These are phyloP conservation scores for Fraxinus nigra DNA, from an alignment of 305 asterid species.

Conservation along the genomic window DNA sequence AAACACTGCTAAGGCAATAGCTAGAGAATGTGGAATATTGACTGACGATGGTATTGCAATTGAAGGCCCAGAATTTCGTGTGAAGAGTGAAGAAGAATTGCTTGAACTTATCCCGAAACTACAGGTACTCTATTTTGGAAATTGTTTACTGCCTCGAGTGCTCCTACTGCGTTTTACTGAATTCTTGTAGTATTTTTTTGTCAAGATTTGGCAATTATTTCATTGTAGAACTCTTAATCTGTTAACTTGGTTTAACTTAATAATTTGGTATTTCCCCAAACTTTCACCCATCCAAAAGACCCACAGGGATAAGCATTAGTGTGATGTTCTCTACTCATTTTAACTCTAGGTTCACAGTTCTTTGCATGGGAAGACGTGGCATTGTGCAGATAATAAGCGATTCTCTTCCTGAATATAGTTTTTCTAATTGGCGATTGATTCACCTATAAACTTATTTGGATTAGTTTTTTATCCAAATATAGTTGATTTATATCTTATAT, in stretches of 20 bases:
- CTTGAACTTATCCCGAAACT: conserved; percentile 72
- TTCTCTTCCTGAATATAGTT: background rate
- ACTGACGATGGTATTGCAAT: conserved; percentile 86
- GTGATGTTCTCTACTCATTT: background rate
- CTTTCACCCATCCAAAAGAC: background rate
- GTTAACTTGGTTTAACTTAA: conserved; percentile 2
- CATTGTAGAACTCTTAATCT: background rate
- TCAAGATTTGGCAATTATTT: background rate
- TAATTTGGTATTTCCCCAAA: background rate
- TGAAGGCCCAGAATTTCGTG: conserved; percentile 89
- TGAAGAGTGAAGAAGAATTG: conserved; percentile 70
- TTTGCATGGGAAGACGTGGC: background rate
- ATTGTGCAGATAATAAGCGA: background rate
- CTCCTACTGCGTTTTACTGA: background rate
- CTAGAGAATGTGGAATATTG: conserved; percentile 94
- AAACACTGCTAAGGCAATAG: conserved; percentile 92
- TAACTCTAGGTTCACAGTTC: background rate
- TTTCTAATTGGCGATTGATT: background rate
- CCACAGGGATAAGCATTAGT: background rate
- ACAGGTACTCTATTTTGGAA: conserved; percentile 50
- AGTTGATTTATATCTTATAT: background rate
- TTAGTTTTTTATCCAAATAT: background rate
- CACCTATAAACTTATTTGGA: background rate
- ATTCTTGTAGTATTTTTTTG: background rate
- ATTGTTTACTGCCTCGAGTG: background rate